A percentile compares a stretch with the other conserved stretches of the same genome.
phyloP scores from a whole-genome alignment of 1,284 basidiomycete genomes.

The Microbotryum scabiosae region DNA sequence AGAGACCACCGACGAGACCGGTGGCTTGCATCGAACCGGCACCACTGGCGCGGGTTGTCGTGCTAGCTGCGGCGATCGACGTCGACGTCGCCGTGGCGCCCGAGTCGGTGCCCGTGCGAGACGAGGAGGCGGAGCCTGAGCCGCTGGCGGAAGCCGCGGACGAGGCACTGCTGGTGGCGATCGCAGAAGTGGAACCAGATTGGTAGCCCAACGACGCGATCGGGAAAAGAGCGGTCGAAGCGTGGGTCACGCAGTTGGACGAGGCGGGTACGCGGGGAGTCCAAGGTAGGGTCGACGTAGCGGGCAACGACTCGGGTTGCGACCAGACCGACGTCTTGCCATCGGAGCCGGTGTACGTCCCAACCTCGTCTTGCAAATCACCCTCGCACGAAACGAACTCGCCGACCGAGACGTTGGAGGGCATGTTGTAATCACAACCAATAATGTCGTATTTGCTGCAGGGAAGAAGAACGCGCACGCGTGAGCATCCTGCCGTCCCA shows the following conservation, averaged over 20 bases:
- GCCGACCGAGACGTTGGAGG: conserved; percentile 51
- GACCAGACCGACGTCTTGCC: conserved; percentile 17
- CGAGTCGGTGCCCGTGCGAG: neutral
- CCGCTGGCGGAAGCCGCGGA: conserved; percentile 38
- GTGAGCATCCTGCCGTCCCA: too few relatives aligned
- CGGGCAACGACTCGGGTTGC: conserved; percentile 49
- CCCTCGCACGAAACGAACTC: conserved; percentile 56
- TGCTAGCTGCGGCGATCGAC: neutral
- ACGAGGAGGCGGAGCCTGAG: neutral
- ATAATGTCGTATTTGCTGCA: conserved; percentile 48
- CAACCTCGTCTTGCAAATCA: conserved; percentile 55
- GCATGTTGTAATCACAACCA: conserved; percentile 61
- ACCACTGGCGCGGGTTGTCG: too few relatives aligned
- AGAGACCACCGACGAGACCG: too few relatives aligned
- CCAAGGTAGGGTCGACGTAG: conserved; percentile 56
- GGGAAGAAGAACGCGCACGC: neutral
- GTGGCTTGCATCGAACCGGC: too few relatives aligned
- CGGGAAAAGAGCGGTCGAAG: conserved; percentile 51
- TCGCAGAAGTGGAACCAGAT: conserved; percentile 1
- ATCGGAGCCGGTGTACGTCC: conserved; percentile 43
- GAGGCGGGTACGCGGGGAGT: conserved; percentile 52
- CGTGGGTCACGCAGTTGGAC: conserved; percentile 55
- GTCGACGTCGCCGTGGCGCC: neutral
- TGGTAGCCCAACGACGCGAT: conserved; percentile 19
- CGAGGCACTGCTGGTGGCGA: conserved; percentile 3